Percentiles rank a stretch among this genome's conserved stretches.
phyloP scores from a whole-genome alignment of 225 moss, liverwort and hornwort genomes.

The Polytrichum formosum region DNA sequence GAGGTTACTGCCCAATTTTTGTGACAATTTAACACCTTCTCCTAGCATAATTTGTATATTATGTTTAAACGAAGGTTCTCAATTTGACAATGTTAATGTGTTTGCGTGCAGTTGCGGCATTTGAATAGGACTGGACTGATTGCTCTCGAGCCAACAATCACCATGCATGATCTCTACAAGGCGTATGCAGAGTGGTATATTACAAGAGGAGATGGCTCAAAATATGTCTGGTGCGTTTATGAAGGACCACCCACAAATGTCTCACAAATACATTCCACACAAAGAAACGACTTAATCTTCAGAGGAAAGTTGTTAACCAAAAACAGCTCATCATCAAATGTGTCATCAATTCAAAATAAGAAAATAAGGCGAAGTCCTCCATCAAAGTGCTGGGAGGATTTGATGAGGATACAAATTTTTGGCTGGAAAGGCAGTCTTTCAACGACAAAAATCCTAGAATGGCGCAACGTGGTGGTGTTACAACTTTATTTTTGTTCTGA shows the following conservation, averaged over 20 bases:
- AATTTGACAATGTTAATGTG: neutral
- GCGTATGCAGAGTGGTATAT: conserved; percentile 30
- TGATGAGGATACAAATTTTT: conserved; percentile 21
- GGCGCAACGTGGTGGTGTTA: conserved; percentile 21
- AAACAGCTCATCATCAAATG: no score
- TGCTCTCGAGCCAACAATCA: conserved; percentile 5
- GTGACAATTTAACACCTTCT: neutral
- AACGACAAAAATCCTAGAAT: conserved; percentile 16
- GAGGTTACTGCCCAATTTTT: neutral
- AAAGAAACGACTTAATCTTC: no score
- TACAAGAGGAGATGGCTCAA: neutral
- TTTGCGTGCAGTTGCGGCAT: conserved; percentile 21
- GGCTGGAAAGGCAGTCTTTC: neutral
- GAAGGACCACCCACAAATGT: neutral
- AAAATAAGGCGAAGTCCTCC: conserved; percentile 5
- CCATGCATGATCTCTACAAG: conserved; percentile 36
- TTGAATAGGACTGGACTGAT: conserved; percentile 25
- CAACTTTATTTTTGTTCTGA: conserved; percentile 8
- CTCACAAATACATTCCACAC: conserved; percentile 6
- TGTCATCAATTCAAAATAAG: no score
- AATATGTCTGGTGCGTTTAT: conserved; percentile 21
- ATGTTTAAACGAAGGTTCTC: neutral
- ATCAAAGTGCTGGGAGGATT: conserved; percentile 22
- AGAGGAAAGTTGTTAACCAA: no score
- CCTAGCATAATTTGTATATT: neutral